Evolutionary conservation across 2,329 filamentous ascomycete species (phyloP).

Genomic region (Coniella lustricola): DNA sequence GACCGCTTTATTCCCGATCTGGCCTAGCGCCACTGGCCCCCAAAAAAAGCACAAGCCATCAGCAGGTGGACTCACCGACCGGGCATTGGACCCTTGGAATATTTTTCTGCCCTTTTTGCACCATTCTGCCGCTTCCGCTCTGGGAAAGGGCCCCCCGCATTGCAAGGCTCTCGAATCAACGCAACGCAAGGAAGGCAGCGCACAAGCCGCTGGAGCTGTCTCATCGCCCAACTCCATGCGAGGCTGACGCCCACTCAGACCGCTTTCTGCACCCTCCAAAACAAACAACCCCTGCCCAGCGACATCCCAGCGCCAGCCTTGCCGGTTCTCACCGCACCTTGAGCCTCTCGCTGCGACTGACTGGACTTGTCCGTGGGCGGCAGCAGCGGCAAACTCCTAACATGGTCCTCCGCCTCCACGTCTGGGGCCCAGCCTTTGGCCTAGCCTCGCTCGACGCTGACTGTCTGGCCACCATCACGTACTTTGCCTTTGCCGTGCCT

Average conservation of each 20-base stretch:
- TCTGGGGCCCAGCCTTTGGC: constrained; percentile 85
- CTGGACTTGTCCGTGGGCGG: neutral
- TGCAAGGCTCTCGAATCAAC: no score
- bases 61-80: neutral
- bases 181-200: no score
- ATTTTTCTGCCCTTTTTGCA: neutral
- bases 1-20: no score
- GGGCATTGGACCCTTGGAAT: constrained; percentile 1
- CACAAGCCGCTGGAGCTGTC: no score
- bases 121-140: constrained; percentile 4
- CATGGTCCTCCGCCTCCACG: constrained; percentile 64
- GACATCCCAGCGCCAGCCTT: neutral
- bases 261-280: no score
- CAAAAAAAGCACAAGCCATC: no score
- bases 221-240: no score
- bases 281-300: no score
- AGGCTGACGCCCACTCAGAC: no score
- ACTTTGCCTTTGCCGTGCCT: constrained; percentile 59
- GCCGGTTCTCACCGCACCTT: neutral
- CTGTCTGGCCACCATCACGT: constrained; percentile 77
- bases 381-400: neutral
- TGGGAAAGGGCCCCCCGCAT: no score
- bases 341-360: no score
- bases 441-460: constrained; percentile 87
- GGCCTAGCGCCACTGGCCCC: no score